phyloP scores from a whole-genome alignment of 495 filamentous ascomycete species.

The Aspergillus indologenus region DNA sequence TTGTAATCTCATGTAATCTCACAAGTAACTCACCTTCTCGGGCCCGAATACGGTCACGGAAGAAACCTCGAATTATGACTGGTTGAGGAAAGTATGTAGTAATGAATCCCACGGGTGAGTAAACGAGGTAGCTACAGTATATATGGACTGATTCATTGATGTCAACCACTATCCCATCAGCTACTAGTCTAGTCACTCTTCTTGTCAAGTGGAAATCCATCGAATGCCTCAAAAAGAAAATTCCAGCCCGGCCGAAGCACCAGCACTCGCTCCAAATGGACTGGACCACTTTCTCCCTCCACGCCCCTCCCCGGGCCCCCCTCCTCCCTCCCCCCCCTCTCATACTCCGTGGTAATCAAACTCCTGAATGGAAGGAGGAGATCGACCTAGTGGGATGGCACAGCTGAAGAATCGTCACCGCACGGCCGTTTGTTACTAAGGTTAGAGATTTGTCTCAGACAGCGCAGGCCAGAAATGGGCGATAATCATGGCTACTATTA shows the following conservation, averaged over 20 bases:
- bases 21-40: background rate
- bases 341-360: slow-evolving; percentile 13
- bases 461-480: slow-evolving; percentile 8
- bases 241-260: background rate
- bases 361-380: slow-evolving; percentile 17
- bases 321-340: background rate
- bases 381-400: slow-evolving; percentile 17
- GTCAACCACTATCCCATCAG: background rate
- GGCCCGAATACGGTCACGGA: background rate
- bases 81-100: background rate
- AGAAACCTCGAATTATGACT: background rate
- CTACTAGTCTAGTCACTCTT: background rate
- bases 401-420: slow-evolving; percentile 17
- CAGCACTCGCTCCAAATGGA: background rate
- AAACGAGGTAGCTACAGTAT: slow-evolving; percentile 2
- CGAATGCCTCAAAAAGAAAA: background rate
- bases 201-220: background rate
- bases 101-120: background rate
- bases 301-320: no score
- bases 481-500: slow-evolving; percentile 9
- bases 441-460: slow-evolving; percentile 26
- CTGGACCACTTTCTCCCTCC: background rate
- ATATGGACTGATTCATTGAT: background rate
- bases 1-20: background rate
- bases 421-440: slow-evolving; percentile 18